Base-by-base conservation (phyloP, 108 stramenopile genomes). In the Nannochloropsis gaditana region DNA sequence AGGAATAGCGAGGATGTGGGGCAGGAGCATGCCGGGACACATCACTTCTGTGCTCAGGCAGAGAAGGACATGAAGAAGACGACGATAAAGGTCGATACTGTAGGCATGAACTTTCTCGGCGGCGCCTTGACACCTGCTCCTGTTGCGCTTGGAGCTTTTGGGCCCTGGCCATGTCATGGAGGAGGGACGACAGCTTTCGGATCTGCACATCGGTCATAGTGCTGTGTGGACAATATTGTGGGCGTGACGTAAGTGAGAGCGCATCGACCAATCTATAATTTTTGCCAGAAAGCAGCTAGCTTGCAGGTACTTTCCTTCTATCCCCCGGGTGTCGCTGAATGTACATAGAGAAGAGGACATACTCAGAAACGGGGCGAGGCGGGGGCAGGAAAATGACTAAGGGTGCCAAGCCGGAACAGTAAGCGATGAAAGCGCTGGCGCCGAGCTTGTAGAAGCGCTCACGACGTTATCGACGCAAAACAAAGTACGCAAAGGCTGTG, bases 161-260 rank as follows among this genome's bases (percentile, higher is more conserved):
- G 19, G 59, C 59, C 59, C n/a, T 73, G 59, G 59, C 59, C 59
- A 73, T 73, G n/a, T 73, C n/a, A n/a, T 73, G 59, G 59, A 73
- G 59, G 19, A 73, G 15, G 59, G 59, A 15, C 2, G 59, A 73
- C 15, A 73, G 59, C 59, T n/a, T 73, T 8, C n/a, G 59, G 6
- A 73, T 15, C 59, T 73, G 19, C 19, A 15, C 19, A n/a, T 73
- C 59, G 15, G 59, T 73, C 59, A 73, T 73, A 6, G 8, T 73
- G 15, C 59, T n/a, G 59, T 73, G 59, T n/a, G 15, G 59, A 73
- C 3, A 73, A 6, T 73, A 6, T 0, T 73, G 59, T 73, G n/a
- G 2, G 59, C 19, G 15, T n/a, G 59, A n/a, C 59, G 59, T 73
- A n/a, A 73, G 59, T 73, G 59, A 4, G 59, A 73, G 59, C 59